Conservation (phyloP, 2,329 filamentous ascomycete species). For the Calonectria honghensis region DNA sequence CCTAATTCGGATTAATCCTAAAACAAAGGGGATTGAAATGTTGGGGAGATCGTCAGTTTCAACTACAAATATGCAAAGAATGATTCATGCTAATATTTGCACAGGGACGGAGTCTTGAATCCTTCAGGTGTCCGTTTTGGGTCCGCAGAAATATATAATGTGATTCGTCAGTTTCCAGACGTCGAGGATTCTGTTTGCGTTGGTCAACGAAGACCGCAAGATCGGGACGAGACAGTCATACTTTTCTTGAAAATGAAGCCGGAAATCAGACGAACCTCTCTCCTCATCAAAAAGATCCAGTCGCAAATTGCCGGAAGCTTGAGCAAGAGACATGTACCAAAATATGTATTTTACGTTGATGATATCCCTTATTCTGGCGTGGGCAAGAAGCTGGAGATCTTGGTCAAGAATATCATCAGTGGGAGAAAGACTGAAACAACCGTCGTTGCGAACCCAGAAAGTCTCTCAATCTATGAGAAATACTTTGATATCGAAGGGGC, state of each 20-base stretch:
- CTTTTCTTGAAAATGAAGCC: conserved; percentile 31
- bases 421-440: conserved; percentile 11
- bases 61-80: neutral
- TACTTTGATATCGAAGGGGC: conserved; percentile 24
- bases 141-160: conserved; percentile 35
- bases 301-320: neutral
- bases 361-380: conserved; percentile 32
- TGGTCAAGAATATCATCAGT: conserved; percentile 34
- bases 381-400: conserved; percentile 39
- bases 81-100: neutral
- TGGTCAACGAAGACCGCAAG: conserved; percentile 28
- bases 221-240: conserved; percentile 30
- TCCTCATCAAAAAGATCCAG: neutral
- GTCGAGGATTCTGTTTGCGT: conserved; percentile 31
- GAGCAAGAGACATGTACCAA: conserved; percentile 34
- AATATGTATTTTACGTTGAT: conserved; percentile 24
- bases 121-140: conserved; percentile 38
- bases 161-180: conserved; percentile 20
- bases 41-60: conserved; percentile 30
- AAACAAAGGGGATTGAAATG: conserved; percentile 22
- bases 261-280: neutral
- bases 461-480: conserved; percentile 13
- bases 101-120: conserved; percentile 37
- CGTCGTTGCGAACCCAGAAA: conserved; percentile 29
- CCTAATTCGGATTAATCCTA: conserved; percentile 11